A percentile compares a stretch with the other conserved stretches of the same genome.
phyloP scores from a whole-genome alignment of 768 basidiomycete genomes.

The Myochromella boudieri region DNA sequence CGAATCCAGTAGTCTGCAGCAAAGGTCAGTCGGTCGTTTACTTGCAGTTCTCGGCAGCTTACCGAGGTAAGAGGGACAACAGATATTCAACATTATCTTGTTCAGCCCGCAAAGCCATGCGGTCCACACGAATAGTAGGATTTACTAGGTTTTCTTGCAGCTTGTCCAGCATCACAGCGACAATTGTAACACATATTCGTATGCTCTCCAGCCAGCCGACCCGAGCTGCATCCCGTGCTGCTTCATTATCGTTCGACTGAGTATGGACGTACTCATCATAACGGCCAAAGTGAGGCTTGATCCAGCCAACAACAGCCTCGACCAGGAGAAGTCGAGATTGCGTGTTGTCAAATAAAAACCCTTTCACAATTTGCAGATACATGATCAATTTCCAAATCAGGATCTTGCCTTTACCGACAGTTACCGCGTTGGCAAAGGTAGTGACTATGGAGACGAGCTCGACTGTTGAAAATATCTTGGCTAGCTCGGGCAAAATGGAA shows the following conservation, averaged over 20 bases:
- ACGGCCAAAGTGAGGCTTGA: conserved; percentile 91
- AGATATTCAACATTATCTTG: conserved; percentile 91
- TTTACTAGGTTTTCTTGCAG: conserved; percentile 78
- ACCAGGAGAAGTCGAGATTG: conserved; percentile 78
- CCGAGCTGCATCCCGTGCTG: conserved; percentile 67
- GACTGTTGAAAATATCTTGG: conserved; percentile 74
- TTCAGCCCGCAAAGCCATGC: conserved; percentile 67
- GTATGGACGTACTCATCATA: conserved; percentile 81
- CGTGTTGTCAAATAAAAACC: conserved; percentile 82
- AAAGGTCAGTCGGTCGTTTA: conserved; percentile 12
- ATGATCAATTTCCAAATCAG: conserved; percentile 93
- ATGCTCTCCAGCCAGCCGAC: conserved; percentile 88
- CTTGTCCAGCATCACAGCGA: conserved; percentile 89
- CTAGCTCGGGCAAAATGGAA: conserved; percentile 84
- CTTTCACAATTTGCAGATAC: conserved; percentile 89
- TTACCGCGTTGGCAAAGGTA: conserved; percentile 83
- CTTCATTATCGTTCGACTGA: conserved; percentile 65
- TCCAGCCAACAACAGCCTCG: conserved; percentile 88
- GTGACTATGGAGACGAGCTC: conserved; percentile 89
- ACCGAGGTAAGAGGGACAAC: conserved; percentile 83
- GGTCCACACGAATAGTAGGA: conserved; percentile 61
- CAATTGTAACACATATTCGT: conserved; percentile 85
- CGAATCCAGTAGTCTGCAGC: conserved; percentile 78
- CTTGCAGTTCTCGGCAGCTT: conserved; percentile 18
- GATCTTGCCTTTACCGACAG: conserved; percentile 78